Conservation (phyloP, 2,329 filamentous ascomycete species). For the Daldinia eschscholtzii region DNA sequence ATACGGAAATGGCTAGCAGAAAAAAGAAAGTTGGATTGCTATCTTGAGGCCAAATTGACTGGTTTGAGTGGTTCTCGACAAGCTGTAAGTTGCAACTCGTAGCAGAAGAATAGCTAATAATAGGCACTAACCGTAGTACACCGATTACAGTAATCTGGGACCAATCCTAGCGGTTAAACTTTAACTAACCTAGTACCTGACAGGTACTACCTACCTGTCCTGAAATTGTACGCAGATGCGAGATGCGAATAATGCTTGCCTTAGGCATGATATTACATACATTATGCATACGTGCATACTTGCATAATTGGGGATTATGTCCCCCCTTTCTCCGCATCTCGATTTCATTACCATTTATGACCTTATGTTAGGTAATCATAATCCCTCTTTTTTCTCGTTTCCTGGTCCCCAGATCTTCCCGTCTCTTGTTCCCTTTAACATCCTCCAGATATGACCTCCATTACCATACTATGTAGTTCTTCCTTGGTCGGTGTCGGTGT, state of each 20-base stretch:
- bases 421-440: constrained; percentile 2
- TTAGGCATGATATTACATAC: constrained; percentile 1
- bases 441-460: constrained; percentile 13
- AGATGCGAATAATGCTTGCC: neutral
- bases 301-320: neutral
- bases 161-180: constrained; percentile 3
- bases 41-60: constrained; percentile 31
- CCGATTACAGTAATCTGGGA: constrained; percentile 1
- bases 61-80: constrained; percentile 8
- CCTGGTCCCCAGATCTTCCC: constrained; percentile 9
- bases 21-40: constrained; percentile 5
- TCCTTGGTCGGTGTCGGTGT: neutral
- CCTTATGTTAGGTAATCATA: constrained; percentile 2
- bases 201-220: no score
- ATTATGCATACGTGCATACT: constrained; percentile 15
- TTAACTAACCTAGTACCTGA: no score
- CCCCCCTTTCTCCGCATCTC: constrained; percentile 5
- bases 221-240: neutral
- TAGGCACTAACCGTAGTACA: constrained; percentile 24
- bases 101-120: constrained; percentile 31
- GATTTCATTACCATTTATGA: neutral
- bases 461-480: constrained; percentile 1
- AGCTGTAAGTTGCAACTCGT: constrained; percentile 4
- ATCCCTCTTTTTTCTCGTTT: neutral
- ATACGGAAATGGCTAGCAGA: neutral